Evolutionary conservation across 441 rosid genomes (phyloP), one percentile per base, ranked within the genome.

Genomic region (Cnidoscolus chayamansa): DNA sequence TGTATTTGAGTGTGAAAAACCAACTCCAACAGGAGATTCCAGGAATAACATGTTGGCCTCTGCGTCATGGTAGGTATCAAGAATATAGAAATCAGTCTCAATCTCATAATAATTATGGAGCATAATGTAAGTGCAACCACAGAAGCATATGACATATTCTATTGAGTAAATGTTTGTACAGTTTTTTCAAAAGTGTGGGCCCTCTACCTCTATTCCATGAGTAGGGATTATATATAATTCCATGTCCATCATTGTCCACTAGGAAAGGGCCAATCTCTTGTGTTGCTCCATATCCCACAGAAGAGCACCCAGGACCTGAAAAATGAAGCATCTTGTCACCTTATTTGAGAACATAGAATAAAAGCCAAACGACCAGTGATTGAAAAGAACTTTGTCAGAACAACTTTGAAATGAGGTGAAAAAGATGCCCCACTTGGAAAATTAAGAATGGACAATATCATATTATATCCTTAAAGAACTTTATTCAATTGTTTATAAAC

Each of bases 221-320:
- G 64, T 78, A 75, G 10, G 89, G 89, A 68, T 92, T 92, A 70
- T 72, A 82, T 67, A 77, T 80, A 73, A 90, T 72, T 71, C 83
- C 86, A 48, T 70, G 80, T 6, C 90, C 97, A 56, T 80, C 77
- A 69, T 73, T 71, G 76, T 86, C 92, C 83, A 89, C 91, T 71
- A 90, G 59, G 80, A 92, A 92, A 76, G 97, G 97, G 50, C 97
- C 97, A 81, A 89, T 90, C 84, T 92, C 97, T 84, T 92, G 94
- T 72, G 97, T 88, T 75, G 94, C 97, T 61, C 97, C 97, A 70
- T 92, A 89, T 74, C 94, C 97, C 77, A 92, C 90, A 70, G 97
- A 92, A 73, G 97, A 92, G 82, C 97, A 92, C 50, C 97, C 97
- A 70, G 97, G 97, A 55, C 97, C 97, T 92, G 87, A 73, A 82